Conservation (phyloP, 176 grass and related monocot genomes). For the Alopecurus myosuroides region DNA sequence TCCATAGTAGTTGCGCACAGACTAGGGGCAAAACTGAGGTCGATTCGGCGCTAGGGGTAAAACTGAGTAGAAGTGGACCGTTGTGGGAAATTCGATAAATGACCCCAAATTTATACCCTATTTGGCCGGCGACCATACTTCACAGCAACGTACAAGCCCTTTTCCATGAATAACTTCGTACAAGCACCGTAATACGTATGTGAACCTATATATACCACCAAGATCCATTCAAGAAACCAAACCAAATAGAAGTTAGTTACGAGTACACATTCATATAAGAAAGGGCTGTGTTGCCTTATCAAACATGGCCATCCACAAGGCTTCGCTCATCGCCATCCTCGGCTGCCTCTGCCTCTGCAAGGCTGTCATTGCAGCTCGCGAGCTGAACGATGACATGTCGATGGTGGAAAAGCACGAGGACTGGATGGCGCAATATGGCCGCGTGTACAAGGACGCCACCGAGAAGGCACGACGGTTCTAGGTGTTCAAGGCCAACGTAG, state of each 20-base stretch:
- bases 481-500: not conserved
- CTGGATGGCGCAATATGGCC: not conserved
- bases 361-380: not conserved
- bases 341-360: not conserved
- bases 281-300: not conserved
- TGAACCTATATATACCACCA: not conserved
- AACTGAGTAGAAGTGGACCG: too few species aligned
- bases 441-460: not conserved
- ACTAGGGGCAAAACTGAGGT: too few species aligned
- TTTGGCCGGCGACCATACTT: not conserved
- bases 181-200: not conserved
- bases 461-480: not conserved
- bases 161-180: not conserved
- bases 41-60: too few species aligned
- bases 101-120: too few species aligned
- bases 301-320: not conserved
- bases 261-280: not conserved
- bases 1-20: too few species aligned
- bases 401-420: not conserved
- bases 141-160: not conserved
- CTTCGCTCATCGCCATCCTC: not conserved
- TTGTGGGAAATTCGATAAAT: too few species aligned
- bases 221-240: not conserved
- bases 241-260: not conserved
- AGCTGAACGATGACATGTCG: not conserved